Percentiles rank a stretch among this genome's conserved stretches.
Conservation (phyloP, 2,329 filamentous ascomycete genomes). For the Alternaria triticina region DNA sequence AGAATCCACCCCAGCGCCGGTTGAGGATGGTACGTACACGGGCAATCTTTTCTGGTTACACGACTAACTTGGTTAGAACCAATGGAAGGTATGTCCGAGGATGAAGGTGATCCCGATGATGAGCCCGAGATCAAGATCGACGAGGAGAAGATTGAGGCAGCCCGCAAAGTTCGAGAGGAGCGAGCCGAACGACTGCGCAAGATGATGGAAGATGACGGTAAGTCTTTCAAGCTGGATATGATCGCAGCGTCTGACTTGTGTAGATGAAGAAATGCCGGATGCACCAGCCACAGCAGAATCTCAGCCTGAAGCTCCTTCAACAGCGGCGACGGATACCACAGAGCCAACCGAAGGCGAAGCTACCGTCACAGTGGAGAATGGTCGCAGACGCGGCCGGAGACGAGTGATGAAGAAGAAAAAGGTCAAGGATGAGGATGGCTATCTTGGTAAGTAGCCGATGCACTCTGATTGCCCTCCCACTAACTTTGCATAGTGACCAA, state of each 20-base stretch:
- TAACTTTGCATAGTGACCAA: conserved; percentile 71
- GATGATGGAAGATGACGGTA: conserved; percentile 77
- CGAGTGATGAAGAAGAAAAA: conserved; percentile 88
- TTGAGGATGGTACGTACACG: conserved; percentile 57
- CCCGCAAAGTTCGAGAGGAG: conserved; percentile 61
- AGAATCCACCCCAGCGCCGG: conserved; percentile 48
- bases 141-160: conserved; percentile 40
- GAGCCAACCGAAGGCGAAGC: conserved; percentile 34
- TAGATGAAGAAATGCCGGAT: conserved; percentile 66
- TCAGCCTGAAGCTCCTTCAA: conserved; percentile 45
- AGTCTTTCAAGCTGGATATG: background rate
- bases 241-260: conserved; percentile 23
- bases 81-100: conserved; percentile 62
- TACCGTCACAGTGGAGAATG: conserved; percentile 61
- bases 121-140: conserved; percentile 39
- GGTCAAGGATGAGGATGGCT: conserved; percentile 85
- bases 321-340: conserved; percentile 23
- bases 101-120: conserved; percentile 43
- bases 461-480: background rate
- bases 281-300: conserved; percentile 51
- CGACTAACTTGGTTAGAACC: conserved; percentile 48
- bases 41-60: background rate
- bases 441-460: conserved; percentile 68
- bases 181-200: conserved; percentile 69
- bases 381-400: conserved; percentile 76